Evolutionary conservation across 768 basidiomycete species (phyloP), one percentile per base, ranked within the genome.

Genomic region (Porpolomopsis calyptriformis): DNA sequence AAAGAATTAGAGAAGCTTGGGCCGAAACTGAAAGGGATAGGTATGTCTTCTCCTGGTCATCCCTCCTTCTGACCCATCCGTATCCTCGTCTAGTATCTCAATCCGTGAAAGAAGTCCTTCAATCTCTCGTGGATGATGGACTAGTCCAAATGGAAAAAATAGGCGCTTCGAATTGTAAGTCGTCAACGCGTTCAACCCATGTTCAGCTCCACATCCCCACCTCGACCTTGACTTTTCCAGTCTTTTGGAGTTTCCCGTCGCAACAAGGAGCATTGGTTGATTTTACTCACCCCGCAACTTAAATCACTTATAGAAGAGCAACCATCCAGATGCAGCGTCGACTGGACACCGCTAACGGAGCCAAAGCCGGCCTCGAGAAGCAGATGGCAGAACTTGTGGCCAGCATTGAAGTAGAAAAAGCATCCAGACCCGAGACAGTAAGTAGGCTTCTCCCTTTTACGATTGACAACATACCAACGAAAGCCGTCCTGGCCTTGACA

Each of bases 181-280:
- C 40, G 48, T 54, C 53, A 54, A 29, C 6, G 36, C 39, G 22
- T 47, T 39, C 16, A 27, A 52, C 55, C 43, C 57, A 55, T 64
- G 53, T 47, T 27, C 58, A 20, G 53, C 14, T 41, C 57, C 20
- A 27, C 23, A 35, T 36, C 41, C 47, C 41, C 46, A 40, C 14
- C 34, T 4, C 16, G 46, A 6, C 23, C 37, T 44, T 40, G 12
- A 42, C 45, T 16, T 26, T 26, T 18, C 16, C 50, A 93, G 91
- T 93, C 64, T 94, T 88, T 61, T 96, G 92, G 92, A 87, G 87
- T 56, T 94, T 96, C 60, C 91, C 91, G 12, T 91, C 88, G 1
- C 87, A 92, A 48, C 76, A 78, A 38, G 90, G 91, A 3, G 77
- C 82, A 6, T 71, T 80, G 55, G 91, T 91, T 49, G 19, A 62